Conservation (phyloP, 768 basidiomycete genomes). For the Hericium erinaceus region DNA sequence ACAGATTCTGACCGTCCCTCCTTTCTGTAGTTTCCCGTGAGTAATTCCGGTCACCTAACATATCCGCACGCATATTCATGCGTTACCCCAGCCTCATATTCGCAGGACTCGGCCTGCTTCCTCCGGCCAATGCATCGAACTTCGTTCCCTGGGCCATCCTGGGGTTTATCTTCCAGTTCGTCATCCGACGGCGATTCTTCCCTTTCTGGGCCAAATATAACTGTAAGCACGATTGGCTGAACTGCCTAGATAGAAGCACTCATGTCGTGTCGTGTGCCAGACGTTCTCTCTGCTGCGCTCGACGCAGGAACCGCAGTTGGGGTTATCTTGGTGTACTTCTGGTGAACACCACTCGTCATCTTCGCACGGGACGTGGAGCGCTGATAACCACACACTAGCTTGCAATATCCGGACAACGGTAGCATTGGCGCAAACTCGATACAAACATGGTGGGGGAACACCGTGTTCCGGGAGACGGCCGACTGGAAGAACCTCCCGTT, state of each 20-base stretch:
- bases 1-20: neutral
- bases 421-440: conserved; percentile 25
- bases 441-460: conserved; percentile 30
- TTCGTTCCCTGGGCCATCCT: conserved; percentile 29
- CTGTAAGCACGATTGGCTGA: conserved; percentile 17
- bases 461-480: conserved; percentile 23
- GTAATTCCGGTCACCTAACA: neutral
- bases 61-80: neutral
- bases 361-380: neutral
- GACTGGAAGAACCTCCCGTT: conserved; percentile 22
- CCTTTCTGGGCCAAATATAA: conserved; percentile 32
- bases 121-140: conserved; percentile 33
- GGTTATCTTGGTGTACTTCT: conserved; percentile 22
- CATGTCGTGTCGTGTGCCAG: neutral
- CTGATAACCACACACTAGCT: neutral
- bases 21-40: conserved; percentile 23
- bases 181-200: conserved; percentile 27
- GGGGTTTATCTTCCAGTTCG: conserved; percentile 27
- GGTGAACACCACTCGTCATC: neutral
- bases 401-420: conserved; percentile 26
- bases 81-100: conserved; percentile 23
- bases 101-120: conserved; percentile 30
- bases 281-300: conserved; percentile 24
- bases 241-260: neutral
- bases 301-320: conserved; percentile 20